Percentiles rank a stretch among this genome's conserved stretches.
Conservation (phyloP, 2,329 filamentous ascomycete genomes). For the Sclerotinia borealis region DNA sequence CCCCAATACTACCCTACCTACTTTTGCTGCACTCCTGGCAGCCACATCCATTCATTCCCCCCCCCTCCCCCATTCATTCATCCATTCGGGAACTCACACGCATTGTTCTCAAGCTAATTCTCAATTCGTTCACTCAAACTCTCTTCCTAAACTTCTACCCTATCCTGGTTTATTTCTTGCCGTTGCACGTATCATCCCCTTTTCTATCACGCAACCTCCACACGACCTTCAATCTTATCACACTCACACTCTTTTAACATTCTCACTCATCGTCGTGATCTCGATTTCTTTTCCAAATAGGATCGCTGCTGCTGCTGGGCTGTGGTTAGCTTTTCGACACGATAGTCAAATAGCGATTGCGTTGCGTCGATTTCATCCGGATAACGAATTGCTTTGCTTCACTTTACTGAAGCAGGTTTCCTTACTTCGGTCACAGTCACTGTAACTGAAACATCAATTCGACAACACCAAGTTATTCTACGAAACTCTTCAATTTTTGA, state of each 20-base stretch:
- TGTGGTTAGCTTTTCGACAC: slow-evolving; percentile 7
- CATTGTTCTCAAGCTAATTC: neutral
- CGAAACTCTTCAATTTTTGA: neutral
- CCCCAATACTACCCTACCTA: neutral
- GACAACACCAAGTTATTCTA: slow-evolving; percentile 1
- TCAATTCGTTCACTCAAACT: neutral
- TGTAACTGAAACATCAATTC: slow-evolving; percentile 10
- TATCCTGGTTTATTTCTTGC: neutral
- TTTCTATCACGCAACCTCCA: slow-evolving; percentile 1
- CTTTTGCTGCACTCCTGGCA: neutral
- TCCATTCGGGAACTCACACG: slow-evolving; percentile 1
- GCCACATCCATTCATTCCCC: slow-evolving; percentile 5
- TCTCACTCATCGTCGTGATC: neutral
- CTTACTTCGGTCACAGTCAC: neutral
- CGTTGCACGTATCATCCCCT: slow-evolving; percentile 1
- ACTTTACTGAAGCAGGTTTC: neutral
- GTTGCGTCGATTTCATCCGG: neutral
- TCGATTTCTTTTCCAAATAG: neutral
- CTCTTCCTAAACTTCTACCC: neutral
- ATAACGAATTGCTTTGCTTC: neutral
- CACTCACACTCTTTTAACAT: slow-evolving; percentile 1
- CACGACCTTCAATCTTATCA: neutral
- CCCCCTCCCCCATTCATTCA: neutral
- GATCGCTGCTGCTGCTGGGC: slow-evolving; percentile 9
- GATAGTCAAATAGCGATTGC: neutral